Conservation (phyloP, 148 eudicot species). For the Fagopyrum homotropicum region DNA sequence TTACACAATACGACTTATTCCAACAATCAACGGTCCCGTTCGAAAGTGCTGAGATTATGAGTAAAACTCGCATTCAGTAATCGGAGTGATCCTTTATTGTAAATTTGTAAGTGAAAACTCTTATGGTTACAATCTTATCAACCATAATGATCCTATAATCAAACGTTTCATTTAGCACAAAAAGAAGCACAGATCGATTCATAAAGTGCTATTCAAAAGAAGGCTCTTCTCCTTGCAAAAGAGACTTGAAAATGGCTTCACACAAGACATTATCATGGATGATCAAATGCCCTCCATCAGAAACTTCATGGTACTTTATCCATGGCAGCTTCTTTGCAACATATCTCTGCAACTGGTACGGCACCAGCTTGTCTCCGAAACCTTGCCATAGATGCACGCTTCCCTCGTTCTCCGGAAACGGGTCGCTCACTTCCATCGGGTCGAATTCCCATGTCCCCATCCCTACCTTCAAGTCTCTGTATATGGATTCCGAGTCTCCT, state of each 20-base stretch:
- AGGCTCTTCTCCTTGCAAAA: conserved; percentile 19
- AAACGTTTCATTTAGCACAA: too few relatives aligned
- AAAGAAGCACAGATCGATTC: too few relatives aligned
- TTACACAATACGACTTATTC: too few relatives aligned
- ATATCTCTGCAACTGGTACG: conserved; percentile 17
- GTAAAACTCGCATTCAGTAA: too few relatives aligned
- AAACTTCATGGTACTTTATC: conserved; percentile 30
- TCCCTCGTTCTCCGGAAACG: conserved; percentile 19
- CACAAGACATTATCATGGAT: conserved; percentile 22
- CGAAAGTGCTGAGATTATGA: too few relatives aligned
- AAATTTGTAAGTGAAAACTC: too few relatives aligned
- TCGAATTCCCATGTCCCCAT: conserved; percentile 36
- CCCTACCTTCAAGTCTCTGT: conserved; percentile 21
- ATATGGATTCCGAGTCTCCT: conserved; percentile 27
- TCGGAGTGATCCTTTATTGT: too few relatives aligned
- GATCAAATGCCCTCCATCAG: conserved; percentile 30
- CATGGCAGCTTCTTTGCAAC: conserved; percentile 28
- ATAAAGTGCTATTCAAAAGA: neutral
- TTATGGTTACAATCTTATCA: too few relatives aligned
- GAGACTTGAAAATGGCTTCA: conserved; percentile 27
- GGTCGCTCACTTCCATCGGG: conserved; percentile 28
- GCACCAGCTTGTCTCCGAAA: conserved; percentile 24
- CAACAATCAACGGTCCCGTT: too few relatives aligned
- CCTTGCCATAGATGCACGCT: conserved; percentile 35
- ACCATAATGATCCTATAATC: too few relatives aligned